Percentiles rank a stretch among this genome's conserved stretches.
Conservation (phyloP, 202 grass and related monocot genomes). For the Dendrocalamus latiflorus region DNA sequence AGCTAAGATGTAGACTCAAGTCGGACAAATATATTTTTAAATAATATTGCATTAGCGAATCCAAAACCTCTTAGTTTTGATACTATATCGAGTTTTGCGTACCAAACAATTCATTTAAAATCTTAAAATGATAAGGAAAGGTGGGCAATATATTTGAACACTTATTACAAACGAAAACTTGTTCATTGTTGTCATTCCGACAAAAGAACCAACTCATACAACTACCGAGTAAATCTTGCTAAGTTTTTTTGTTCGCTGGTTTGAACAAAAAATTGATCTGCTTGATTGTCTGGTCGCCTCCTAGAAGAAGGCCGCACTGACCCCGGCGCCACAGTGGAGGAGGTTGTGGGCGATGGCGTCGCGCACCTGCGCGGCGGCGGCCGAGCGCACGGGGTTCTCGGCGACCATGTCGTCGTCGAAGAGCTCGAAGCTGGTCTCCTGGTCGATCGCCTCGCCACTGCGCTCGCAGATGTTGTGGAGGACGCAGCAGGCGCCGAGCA, state of each 20-base stretch:
- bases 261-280: not conserved
- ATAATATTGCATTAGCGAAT: too few relatives aligned
- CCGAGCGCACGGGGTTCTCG: conserved; percentile 51
- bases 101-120: too few relatives aligned
- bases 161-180: not conserved
- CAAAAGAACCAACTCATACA: not conserved
- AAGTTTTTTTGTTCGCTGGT: not conserved
- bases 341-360: conserved; percentile 69
- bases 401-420: conserved; percentile 57
- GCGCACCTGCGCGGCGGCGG: conserved; percentile 36
- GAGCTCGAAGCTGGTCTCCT: conserved; percentile 31
- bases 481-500: conserved; percentile 74
- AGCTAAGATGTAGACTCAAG: too few relatives aligned
- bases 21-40: too few relatives aligned
- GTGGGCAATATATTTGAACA: too few relatives aligned
- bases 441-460: conserved; percentile 45
- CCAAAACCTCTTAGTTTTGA: too few relatives aligned
- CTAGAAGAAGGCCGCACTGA: not conserved
- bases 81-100: too few relatives aligned
- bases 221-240: not conserved
- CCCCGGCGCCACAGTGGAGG: conserved; percentile 35
- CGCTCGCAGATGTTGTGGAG: conserved; percentile 95
- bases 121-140: too few relatives aligned
- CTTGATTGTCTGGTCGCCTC: not conserved
- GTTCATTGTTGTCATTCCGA: conserved; percentile 13